Conservation (phyloP, 2,329 filamentous ascomycete genomes). For the Metarhizium album region DNA sequence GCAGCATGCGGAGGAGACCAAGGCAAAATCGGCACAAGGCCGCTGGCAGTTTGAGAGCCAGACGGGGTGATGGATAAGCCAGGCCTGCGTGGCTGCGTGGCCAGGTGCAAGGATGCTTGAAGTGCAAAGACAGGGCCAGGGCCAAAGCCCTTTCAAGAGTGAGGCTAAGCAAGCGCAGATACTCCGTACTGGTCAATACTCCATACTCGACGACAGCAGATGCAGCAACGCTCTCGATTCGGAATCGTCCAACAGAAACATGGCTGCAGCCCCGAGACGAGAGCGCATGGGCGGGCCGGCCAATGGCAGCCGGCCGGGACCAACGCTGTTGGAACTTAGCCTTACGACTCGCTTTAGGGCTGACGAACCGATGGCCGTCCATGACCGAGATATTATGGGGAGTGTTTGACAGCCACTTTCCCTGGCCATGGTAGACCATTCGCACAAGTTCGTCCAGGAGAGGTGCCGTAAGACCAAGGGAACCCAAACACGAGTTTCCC, state of each 20-base stretch:
- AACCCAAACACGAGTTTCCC: constrained; percentile 2
- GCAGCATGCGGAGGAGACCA: neutral
- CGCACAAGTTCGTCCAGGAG: neutral
- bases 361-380: constrained; percentile 5
- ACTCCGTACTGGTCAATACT: neutral
- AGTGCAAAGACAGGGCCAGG: neutral
- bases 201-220: neutral
- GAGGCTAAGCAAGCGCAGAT: neutral
- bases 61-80: neutral
- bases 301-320: neutral
- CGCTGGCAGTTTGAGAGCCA: neutral
- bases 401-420: constrained; percentile 1
- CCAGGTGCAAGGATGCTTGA: neutral
- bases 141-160: neutral
- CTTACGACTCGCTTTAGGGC: constrained; percentile 6
- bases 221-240: constrained; percentile 1
- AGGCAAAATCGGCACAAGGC: neutral
- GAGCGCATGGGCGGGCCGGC: neutral
- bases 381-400: neutral
- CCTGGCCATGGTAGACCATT: neutral
- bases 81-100: neutral
- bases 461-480: constrained; percentile 1
- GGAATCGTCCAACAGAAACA: constrained; percentile 1
- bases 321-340: constrained; percentile 3
- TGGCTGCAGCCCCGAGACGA: neutral